Evolutionary conservation across 768 basidiomycete genomes (phyloP).

Genomic region (Serendipita indica): DNA sequence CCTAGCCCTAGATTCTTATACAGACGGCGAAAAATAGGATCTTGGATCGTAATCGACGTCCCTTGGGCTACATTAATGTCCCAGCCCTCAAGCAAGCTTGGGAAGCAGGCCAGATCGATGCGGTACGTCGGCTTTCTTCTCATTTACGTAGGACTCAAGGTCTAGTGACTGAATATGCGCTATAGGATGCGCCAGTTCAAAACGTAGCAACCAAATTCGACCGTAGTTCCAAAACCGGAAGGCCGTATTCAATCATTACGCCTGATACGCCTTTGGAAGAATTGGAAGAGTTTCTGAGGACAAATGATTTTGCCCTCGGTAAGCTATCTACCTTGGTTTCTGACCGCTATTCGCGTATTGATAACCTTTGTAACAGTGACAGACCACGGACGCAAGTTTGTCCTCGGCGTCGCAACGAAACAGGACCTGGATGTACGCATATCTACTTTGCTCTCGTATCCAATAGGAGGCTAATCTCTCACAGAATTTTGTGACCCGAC

Average conservation of each 20-base stretch:
- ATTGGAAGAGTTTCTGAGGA: slow-evolving; percentile 61
- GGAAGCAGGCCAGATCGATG: slow-evolving; percentile 56
- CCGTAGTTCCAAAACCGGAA: slow-evolving; percentile 32
- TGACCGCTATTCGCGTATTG: slow-evolving; percentile 8
- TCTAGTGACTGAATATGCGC: not conserved
- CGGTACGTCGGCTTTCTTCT: slow-evolving; percentile 34
- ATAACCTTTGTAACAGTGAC: slow-evolving; percentile 40
- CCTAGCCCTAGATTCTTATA: not conserved
- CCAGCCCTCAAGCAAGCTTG: slow-evolving; percentile 58
- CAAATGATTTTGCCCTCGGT: slow-evolving; percentile 68
- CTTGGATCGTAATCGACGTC: slow-evolving; percentile 52
- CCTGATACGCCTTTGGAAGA: slow-evolving; percentile 65
- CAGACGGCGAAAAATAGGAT: slow-evolving; percentile 34
- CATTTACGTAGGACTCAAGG: slow-evolving; percentile 4
- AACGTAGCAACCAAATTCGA: slow-evolving; percentile 62
- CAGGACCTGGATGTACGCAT: slow-evolving; percentile 46
- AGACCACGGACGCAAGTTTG: slow-evolving; percentile 66
- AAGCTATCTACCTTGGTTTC: slow-evolving; percentile 12
- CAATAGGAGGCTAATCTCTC: not conserved
- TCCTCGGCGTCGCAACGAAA: slow-evolving; percentile 61
- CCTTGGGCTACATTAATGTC: slow-evolving; percentile 76
- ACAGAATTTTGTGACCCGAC: slow-evolving; percentile 35
- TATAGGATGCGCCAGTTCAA: slow-evolving; percentile 53
- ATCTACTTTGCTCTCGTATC: not conserved
- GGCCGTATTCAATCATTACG: slow-evolving; percentile 68